A percentile compares a stretch with the other conserved stretches of the same genome.
These are phyloP conservation scores for Aotearoamyces nothofagi DNA, from an alignment of 2,329 filamentous ascomycete species.

Conservation along the genomic window DNA sequence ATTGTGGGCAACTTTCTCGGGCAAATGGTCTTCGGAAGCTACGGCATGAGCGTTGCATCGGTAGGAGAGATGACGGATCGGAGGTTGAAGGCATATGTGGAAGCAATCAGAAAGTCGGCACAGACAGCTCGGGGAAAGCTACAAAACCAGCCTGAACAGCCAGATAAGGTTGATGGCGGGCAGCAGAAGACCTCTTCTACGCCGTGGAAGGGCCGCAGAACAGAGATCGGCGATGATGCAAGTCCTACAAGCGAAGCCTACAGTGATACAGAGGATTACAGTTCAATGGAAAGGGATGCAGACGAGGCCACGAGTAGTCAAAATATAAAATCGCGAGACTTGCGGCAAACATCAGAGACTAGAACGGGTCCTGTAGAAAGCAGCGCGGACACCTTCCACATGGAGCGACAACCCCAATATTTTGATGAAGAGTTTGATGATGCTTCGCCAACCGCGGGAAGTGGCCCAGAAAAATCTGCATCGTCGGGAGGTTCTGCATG, in stretches of 20 bases:
- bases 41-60: constrained; percentile 10
- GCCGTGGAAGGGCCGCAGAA: constrained; percentile 1
- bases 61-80: constrained; percentile 14
- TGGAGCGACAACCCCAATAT: constrained; percentile 7
- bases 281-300: too few species aligned
- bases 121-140: constrained; percentile 4
- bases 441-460: constrained; percentile 14
- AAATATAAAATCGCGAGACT: too few species aligned
- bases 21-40: constrained; percentile 11
- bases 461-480: constrained; percentile 6
- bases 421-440: constrained; percentile 11
- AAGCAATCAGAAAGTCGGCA: constrained; percentile 4
- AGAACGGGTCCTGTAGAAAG: not conserved
- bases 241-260: constrained; percentile 14
- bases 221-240: constrained; percentile 11
- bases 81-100: constrained; percentile 12
- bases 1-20: constrained; percentile 9
- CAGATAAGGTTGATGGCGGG: constrained; percentile 1
- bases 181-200: not conserved
- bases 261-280: constrained; percentile 7
- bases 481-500: constrained; percentile 15
- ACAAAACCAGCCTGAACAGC: not conserved
- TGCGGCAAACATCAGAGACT: too few species aligned
- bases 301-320: not conserved
- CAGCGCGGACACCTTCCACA: not conserved